phyloP scores from a whole-genome alignment of 2,329 filamentous ascomycete genomes.

The Sclerotinia sclerotiorum region DNA sequence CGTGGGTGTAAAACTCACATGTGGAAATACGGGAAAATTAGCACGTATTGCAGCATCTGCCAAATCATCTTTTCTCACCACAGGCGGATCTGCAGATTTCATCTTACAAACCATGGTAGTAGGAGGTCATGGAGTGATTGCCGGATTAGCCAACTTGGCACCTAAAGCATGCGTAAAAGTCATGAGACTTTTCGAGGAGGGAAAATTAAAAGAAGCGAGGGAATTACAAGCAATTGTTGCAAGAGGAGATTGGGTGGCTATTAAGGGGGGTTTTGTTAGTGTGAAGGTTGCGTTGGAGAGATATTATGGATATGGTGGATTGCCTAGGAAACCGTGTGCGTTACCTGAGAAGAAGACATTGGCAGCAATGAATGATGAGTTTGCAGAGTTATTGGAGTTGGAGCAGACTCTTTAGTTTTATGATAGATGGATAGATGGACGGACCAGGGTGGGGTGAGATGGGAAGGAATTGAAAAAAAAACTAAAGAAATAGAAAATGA shows the following conservation, averaged over 20 bases:
- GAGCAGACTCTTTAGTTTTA: neutral
- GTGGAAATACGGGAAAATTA: constrained; percentile 45
- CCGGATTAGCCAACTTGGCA: constrained; percentile 19
- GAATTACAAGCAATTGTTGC: constrained; percentile 61
- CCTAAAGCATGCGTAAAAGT: constrained; percentile 55
- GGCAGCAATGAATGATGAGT: constrained; percentile 5
- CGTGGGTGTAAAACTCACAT: constrained; percentile 43
- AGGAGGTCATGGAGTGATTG: constrained; percentile 19
- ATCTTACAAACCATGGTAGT: constrained; percentile 17
- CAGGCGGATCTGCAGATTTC: constrained; percentile 18
- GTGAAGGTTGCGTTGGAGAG: constrained; percentile 61
- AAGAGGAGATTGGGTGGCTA: constrained; percentile 64
- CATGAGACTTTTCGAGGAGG: constrained; percentile 55
- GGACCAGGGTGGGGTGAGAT: neutral
- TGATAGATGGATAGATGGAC: too few species aligned
- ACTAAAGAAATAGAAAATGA: neutral
- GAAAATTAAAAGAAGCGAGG: constrained; percentile 56
- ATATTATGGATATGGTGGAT: constrained; percentile 61
- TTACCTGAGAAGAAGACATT: constrained; percentile 2
- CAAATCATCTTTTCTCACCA: constrained; percentile 4
- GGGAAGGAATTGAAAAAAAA: neutral
- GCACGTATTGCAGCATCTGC: constrained; percentile 43
- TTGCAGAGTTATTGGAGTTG: constrained; percentile 7
- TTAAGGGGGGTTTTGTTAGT: constrained; percentile 63
- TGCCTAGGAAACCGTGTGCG: constrained; percentile 53